Evolutionary conservation across 805 yeast genomes (phyloP).

Genomic region (Starmerella geochares): DNA sequence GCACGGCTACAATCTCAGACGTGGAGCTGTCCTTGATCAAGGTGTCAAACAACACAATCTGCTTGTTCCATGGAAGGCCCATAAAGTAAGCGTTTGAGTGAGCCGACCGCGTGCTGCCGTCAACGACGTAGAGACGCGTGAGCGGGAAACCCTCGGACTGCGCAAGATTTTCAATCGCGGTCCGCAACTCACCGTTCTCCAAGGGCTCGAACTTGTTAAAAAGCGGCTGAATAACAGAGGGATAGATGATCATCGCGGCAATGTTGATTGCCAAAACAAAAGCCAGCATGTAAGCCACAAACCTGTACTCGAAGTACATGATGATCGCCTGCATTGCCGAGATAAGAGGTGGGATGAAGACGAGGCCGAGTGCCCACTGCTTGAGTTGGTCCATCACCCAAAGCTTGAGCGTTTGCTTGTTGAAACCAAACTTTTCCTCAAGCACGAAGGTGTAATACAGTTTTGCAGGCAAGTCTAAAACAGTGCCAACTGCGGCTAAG

Average conservation of each 20-base stretch:
- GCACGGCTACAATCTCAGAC: slow-evolving; percentile 79
- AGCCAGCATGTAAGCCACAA: slow-evolving; percentile 68
- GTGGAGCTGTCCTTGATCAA: slow-evolving; percentile 68
- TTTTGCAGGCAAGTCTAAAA: slow-evolving; percentile 55
- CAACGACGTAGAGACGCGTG: slow-evolving; percentile 74
- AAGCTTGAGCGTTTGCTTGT: slow-evolving; percentile 62
- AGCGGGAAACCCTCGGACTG: slow-evolving; percentile 70
- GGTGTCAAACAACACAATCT: slow-evolving; percentile 88
- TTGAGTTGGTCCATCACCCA: slow-evolving; percentile 71
- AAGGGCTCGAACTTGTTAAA: slow-evolving; percentile 87
- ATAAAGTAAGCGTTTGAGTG: slow-evolving; percentile 95
- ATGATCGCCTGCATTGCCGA: slow-evolving; percentile 72
- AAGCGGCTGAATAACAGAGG: slow-evolving; percentile 80
- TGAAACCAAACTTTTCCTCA: slow-evolving; percentile 89
- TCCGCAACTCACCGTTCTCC: slow-evolving; percentile 78
- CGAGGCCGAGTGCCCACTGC: slow-evolving; percentile 42
- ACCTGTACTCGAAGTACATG: slow-evolving; percentile 66
- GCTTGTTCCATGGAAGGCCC: slow-evolving; percentile 95
- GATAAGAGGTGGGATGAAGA: slow-evolving; percentile 61
- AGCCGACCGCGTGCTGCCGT: slow-evolving; percentile 92
- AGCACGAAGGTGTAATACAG: slow-evolving; percentile 75
- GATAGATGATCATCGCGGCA: slow-evolving; percentile 62
- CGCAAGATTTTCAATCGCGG: slow-evolving; percentile 73
- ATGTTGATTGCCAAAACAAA: slow-evolving; percentile 65
- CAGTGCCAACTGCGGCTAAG: slow-evolving; percentile 38